phyloP scores from a whole-genome alignment of 2,329 filamentous ascomycete species.

The Botrytis fabae region DNA sequence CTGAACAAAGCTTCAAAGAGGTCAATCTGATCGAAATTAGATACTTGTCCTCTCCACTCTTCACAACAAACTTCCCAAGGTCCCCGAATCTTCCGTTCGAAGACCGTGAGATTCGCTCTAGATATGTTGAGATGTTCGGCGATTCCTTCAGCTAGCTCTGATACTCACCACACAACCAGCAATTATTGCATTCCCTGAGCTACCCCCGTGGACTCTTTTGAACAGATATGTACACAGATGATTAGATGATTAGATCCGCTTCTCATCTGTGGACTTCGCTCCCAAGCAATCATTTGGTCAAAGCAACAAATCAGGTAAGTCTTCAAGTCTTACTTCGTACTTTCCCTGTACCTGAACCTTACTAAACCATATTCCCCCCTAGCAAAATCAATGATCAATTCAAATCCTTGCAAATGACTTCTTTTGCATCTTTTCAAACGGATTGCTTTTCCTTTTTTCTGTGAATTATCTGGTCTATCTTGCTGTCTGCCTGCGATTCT shows the following conservation, averaged over 20 bases:
- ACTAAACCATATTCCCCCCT: constrained; percentile 9
- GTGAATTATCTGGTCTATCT: not conserved
- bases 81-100: constrained; percentile 3
- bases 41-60: constrained; percentile 12
- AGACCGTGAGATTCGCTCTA: not conserved
- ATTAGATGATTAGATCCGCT: constrained; percentile 2
- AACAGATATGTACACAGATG: not conserved
- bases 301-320: constrained; percentile 7
- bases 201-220: constrained; percentile 1
- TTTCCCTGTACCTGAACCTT: constrained; percentile 14
- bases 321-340: constrained; percentile 12
- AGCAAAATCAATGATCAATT: not conserved
- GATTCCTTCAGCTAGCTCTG: constrained; percentile 6
- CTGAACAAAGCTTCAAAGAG: constrained; percentile 2
- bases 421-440: not conserved
- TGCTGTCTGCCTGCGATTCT: not conserved
- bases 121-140: constrained; percentile 7
- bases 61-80: not conserved
- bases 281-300: constrained; percentile 14
- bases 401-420: not conserved
- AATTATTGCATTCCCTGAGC: constrained; percentile 1
- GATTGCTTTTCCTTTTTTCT: constrained; percentile 1
- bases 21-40: not conserved
- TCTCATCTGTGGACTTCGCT: constrained; percentile 4
- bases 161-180: not conserved